phyloP scores from a whole-genome alignment of 2,329 filamentous ascomycete species.

The Chaetothyriales sp. region DNA sequence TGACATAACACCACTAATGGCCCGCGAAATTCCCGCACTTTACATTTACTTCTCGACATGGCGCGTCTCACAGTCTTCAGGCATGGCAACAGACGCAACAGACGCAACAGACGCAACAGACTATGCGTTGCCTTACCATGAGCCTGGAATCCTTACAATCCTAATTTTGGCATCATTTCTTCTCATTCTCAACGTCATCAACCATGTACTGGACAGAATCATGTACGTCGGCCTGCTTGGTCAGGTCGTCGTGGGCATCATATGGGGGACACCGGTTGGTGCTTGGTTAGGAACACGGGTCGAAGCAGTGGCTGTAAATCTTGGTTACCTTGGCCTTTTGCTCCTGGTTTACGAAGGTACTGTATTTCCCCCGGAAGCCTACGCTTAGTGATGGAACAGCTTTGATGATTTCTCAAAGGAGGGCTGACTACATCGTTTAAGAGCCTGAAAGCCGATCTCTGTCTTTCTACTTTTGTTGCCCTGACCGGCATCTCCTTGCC shows the following conservation, averaged over 20 bases:
- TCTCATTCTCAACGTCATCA: slow-evolving; percentile 44
- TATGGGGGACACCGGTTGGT: slow-evolving; percentile 52
- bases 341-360: slow-evolving; percentile 51
- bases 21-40: too few species aligned
- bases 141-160: slow-evolving; percentile 45
- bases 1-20: too few species aligned
- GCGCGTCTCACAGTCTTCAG: background rate
- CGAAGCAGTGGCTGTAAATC: slow-evolving; percentile 43
- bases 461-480: slow-evolving; percentile 47
- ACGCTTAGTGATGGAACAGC: background rate
- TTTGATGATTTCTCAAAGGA: slow-evolving; percentile 16
- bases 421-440: slow-evolving; percentile 42
- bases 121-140: slow-evolving; percentile 37
- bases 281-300: slow-evolving; percentile 40
- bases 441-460: slow-evolving; percentile 43
- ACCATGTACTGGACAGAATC: slow-evolving; percentile 41
- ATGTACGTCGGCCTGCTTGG: slow-evolving; percentile 58
- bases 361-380: background rate
- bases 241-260: slow-evolving; percentile 54
- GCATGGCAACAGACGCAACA: background rate
- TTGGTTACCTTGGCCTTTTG: slow-evolving; percentile 61
- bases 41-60: background rate
- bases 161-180: slow-evolving; percentile 48
- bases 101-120: too few species aligned
- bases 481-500: slow-evolving; percentile 49